Evolutionary conservation across 2,329 filamentous ascomycete genomes (phyloP), one percentile per base, ranked within the genome.

Genomic region (Fusarium sp.): DNA sequence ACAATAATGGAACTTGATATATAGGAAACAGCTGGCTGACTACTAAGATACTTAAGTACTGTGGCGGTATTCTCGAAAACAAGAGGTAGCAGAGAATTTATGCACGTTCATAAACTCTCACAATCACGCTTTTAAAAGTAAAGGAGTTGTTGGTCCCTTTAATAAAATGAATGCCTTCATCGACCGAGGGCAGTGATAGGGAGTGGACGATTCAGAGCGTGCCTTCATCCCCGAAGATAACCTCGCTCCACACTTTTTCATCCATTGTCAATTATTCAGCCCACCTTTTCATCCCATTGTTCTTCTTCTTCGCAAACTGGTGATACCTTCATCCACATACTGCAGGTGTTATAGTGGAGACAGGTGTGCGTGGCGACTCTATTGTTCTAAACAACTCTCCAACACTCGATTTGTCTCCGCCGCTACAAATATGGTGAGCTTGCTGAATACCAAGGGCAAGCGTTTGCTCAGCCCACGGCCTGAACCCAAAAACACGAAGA

Each of bases 391-490:
- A 13, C 18, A 31, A 31, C 54, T 36, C 47, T 33, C 38, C 28
- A 24, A 14, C 45, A 11, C 42, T 45, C 39, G 18, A 22, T 48
- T 33, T 24, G 33, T 35, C 42, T n/a, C 45, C 24, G 26, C 38
- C 50, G 11, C 30, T 36, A 28, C 50, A 61, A 24, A 58, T 16
- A 72, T 73, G 70, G 35, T 36, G 39, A 41, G 50, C 20, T 50
- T 39, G 18, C 63, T n/a, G 15, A 26, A 45, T 26, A 35, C 64
- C 26, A 31, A 51, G 31, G 45, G 41, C n/a, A 74, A 74, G 50
- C 71, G 51, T 26, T 24, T 53, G 44, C 65, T 74, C 18, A 74
- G 71, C 45, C 71, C 71, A 15, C 64, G 65, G 16, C 28, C 30
- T 20, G 54, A 62, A n/a, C 39, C 31, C 20, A 18, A 22, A 48